Evolutionary conservation across 2,329 filamentous ascomycete species (phyloP), one percentile per base, ranked within the genome.

Genomic region (Plectosphaerella plurivora): DNA sequence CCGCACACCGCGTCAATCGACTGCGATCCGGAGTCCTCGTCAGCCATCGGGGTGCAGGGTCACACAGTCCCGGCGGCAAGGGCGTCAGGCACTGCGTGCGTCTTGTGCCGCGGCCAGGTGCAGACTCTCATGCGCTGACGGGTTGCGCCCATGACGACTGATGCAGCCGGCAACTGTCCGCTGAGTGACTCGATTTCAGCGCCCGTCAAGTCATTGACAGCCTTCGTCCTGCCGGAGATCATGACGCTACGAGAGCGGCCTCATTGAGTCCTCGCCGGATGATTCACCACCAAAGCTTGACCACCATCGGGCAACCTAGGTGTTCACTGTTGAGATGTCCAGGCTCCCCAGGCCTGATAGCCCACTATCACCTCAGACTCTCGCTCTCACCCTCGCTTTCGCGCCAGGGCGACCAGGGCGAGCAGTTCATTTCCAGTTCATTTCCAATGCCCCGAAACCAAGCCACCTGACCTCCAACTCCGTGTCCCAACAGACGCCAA

Each of bases 81-180:
- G 47, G 47, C 47, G 47, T 35, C 47, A 41, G 47, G 47, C 36
- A 37, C 36, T 49, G n/a, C 33, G 20, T 44, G 18, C 36, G 47
- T 48, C 36, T 22, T 49, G 47, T 37, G 47, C 46, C 46, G 20
- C 33, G 15, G 18, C 46, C 46, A 49, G 20, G 35, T 49, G 35
- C 20, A 49, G 47, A 35, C 22, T 15, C 7, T 37, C 36, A 22
- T 33, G 20, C 35, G 33, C 46, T 48, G 46, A 48, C 18, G 25
- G 36, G 28, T 35, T 48, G 33, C 20, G 45, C 24, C 25, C 45
- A 28, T 16, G 7, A 33, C 28, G 28, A 22, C 22, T 22, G 22
- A 22, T 22, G 22, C 22, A 22, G 22, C 22, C 22, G 22, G 22
- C 22, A 22, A 22, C 22, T 22, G 22, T 22, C 22, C 22, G 22